Base-by-base conservation (phyloP, 768 basidiomycete genomes). In the Xerocomellus chrysenteron region DNA sequence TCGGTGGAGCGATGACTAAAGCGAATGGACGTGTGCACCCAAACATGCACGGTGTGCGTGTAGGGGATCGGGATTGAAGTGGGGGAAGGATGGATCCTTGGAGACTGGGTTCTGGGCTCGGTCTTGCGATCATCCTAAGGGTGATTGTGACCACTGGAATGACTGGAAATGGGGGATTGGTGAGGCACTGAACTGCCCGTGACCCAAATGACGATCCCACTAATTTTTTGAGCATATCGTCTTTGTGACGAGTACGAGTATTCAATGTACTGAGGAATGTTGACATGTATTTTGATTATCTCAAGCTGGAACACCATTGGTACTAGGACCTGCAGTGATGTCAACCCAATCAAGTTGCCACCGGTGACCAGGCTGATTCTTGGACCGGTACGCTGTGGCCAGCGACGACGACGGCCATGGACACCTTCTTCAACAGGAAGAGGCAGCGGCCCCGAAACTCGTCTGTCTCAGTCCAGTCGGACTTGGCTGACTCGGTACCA, bases 401-500 rank as follows among this genome's bases (percentile, higher is more conserved):
- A 50, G 39, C 55, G 35, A 65, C 61, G 55, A 56, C 65, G 53
- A 52, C 44, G 54, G 30, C 36, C 50, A 90, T 90, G 89, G 85
- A 86, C 55, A 80, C 75, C 44, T 63, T 90, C 49, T 88, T 90
- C 69, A 83, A 82, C 48, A 80, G 86, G 65, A 87, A 79, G 76
- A 87, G 79, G 66, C 73, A 74, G 47, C 62, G 71, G 17, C 80
- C 85, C 50, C 81, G 88, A 50, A 84, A 84, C 64, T 77, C 85
- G 47, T 89, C 88, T 10, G 61, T 82, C 14, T 84, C 84, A 55
- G 74, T 63, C 51, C 80, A 82, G 32, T 32, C 32, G 60, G 86
- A 88, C 66, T 76, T 90, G 53, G 76, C 76, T 62, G 86, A 86
- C 69, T 87, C 87, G 12, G 78, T 90, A 47, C 89, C 88, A 21